phyloP scores from a whole-genome alignment of 2,329 filamentous ascomycete genomes.

The Epichloe gansuensis region DNA sequence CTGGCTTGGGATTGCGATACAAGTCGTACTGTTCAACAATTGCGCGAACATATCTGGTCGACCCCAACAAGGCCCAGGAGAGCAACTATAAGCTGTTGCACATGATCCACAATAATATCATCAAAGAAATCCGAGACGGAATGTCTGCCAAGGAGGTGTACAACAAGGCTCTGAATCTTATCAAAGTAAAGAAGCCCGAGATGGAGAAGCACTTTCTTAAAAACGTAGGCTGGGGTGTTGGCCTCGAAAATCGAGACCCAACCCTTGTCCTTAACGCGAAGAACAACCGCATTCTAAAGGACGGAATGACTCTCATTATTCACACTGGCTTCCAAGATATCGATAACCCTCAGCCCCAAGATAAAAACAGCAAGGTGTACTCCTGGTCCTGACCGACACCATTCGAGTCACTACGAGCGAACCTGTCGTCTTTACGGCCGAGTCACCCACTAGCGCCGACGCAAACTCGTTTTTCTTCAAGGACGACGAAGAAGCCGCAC shows the following conservation, averaged over 20 bases:
- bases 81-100: constrained; percentile 84
- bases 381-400: constrained; percentile 88
- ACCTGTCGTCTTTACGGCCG: constrained; percentile 81
- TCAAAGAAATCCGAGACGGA: constrained; percentile 85
- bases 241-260: constrained; percentile 77
- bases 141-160: constrained; percentile 83
- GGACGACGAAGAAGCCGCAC: constrained; percentile 80
- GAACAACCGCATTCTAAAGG: constrained; percentile 70
- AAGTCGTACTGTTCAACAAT: constrained; percentile 92
- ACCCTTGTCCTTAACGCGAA: constrained; percentile 81
- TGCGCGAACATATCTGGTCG: constrained; percentile 87
- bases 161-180: constrained; percentile 65
- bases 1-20: constrained; percentile 83
- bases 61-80: constrained; percentile 93
- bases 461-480: constrained; percentile 98
- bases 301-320: constrained; percentile 92
- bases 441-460: constrained; percentile 82
- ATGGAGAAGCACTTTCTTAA: constrained; percentile 91
- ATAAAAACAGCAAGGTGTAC: constrained; percentile 81
- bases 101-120: constrained; percentile 73
- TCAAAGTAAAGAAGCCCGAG: constrained; percentile 87
- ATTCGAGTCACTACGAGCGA: constrained; percentile 75
- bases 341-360: constrained; percentile 73
- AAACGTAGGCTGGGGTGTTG: constrained; percentile 83
- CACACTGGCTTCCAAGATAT: constrained; percentile 85